phyloP scores from a whole-genome alignment of 345 rosid species.

The Eucalyptus camaldulensis region DNA sequence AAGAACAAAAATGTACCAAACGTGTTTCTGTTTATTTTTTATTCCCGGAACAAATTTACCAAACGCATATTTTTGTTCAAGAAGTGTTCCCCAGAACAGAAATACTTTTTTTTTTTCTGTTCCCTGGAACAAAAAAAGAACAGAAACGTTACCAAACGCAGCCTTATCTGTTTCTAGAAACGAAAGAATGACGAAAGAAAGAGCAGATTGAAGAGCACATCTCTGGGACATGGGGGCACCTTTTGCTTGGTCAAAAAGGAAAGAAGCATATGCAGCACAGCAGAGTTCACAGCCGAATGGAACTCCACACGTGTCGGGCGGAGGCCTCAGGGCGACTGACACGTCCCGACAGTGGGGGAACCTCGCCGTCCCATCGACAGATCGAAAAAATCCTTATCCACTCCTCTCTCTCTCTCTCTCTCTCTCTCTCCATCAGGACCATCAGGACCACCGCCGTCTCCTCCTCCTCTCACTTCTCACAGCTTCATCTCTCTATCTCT shows the following conservation, averaged over 20 bases:
- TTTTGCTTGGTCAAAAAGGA: neutral
- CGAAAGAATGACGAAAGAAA: neutral
- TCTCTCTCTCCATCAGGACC: no score
- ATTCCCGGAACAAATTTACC: no score
- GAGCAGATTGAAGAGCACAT: neutral
- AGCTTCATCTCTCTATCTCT: neutral
- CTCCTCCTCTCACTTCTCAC: neutral
- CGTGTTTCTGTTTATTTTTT: no score
- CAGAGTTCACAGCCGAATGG: neutral
- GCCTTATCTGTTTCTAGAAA: rapidly evolving
- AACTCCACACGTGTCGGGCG: neutral
- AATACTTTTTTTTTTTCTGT: no score
- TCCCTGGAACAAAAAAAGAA: no score
- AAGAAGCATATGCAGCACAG: neutral
- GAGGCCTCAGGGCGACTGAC: neutral
- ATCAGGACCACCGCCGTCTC: neutral
- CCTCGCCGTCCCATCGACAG: neutral
- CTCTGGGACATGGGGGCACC: neutral
- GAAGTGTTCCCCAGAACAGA: no score
- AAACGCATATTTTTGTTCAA: no score
- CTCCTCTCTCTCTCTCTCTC: no score
- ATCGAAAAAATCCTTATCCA: neutral
- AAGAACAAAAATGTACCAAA: no score
- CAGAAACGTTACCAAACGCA: no score
- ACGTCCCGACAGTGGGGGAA: neutral